phyloP scores from a whole-genome alignment of 2,329 filamentous ascomycete species.

The Diplocarpon rosae region DNA sequence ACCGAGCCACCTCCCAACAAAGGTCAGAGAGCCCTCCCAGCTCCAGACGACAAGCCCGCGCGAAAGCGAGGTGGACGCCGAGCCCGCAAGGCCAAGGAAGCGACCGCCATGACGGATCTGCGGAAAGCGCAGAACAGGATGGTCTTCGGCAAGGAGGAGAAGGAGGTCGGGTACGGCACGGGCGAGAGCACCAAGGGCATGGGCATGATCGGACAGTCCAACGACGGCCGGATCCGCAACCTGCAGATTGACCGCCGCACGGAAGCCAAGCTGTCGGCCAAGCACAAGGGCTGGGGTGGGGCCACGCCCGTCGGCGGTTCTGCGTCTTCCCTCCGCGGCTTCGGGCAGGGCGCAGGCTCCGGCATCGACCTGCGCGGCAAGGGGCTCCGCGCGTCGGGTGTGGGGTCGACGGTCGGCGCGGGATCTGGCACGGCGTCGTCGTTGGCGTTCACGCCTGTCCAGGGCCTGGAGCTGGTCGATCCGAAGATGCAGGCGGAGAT shows the following conservation, averaged over 20 bases:
- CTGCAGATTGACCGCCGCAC: slow-evolving; percentile 89
- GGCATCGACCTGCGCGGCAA: slow-evolving; percentile 64
- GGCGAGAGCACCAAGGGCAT: slow-evolving; percentile 78
- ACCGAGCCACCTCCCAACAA: slow-evolving; percentile 87
- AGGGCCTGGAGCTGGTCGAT: slow-evolving; percentile 89
- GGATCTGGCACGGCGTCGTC: slow-evolving; percentile 69
- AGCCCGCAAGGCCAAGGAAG: slow-evolving; percentile 91
- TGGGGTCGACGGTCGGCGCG: slow-evolving; percentile 58
- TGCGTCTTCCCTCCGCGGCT: slow-evolving; percentile 72
- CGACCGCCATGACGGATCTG: slow-evolving; percentile 91
- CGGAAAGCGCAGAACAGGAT: slow-evolving; percentile 94
- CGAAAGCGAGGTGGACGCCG: slow-evolving; percentile 84
- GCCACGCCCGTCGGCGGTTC: slow-evolving; percentile 52
- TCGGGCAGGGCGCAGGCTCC: slow-evolving; percentile 52
- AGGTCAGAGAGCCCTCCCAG: slow-evolving; percentile 73
- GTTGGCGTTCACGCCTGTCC: slow-evolving; percentile 86
- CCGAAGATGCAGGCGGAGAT: slow-evolving; percentile 83
- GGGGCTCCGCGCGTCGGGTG: slow-evolving; percentile 65
- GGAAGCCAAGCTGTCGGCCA: slow-evolving; percentile 83
- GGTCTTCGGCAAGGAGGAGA: slow-evolving; percentile 91
- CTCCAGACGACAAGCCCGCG: slow-evolving; percentile 89
- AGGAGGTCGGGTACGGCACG: slow-evolving; percentile 80
- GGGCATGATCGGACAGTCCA: slow-evolving; percentile 87
- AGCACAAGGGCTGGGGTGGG: slow-evolving; percentile 90
- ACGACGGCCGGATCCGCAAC: slow-evolving; percentile 79